Conservation (phyloP, 2,329 filamentous ascomycete genomes). For the Microcyclospora tardicrescens region DNA sequence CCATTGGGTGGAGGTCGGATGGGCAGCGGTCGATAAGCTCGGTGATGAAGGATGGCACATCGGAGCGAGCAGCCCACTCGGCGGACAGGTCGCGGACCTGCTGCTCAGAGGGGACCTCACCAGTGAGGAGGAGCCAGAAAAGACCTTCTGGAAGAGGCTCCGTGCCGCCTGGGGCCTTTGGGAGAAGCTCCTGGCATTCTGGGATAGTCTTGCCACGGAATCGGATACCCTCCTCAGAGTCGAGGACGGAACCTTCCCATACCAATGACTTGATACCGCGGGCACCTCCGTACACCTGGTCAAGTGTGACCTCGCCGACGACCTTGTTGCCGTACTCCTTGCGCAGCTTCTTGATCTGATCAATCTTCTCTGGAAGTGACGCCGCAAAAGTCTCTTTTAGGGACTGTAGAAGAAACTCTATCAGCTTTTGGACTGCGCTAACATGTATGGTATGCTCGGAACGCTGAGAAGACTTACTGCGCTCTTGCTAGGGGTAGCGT, state of each 20-base stretch:
- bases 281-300: slow-evolving; percentile 98
- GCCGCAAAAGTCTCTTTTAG: slow-evolving; percentile 98
- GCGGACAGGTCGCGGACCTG: slow-evolving; percentile 97
- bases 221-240: slow-evolving; percentile 96
- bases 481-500: slow-evolving; percentile 85
- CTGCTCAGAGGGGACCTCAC: slow-evolving; percentile 93
- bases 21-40: slow-evolving; percentile 99
- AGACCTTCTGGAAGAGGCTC: slow-evolving; percentile 97
- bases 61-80: slow-evolving; percentile 96
- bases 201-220: slow-evolving; percentile 99
- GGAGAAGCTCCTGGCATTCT: slow-evolving; percentile 93
- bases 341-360: slow-evolving; percentile 97
- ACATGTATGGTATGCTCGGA: too few species aligned
- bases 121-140: slow-evolving; percentile 98
- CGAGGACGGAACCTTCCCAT: slow-evolving; percentile 97
- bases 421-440: slow-evolving; percentile 1
- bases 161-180: slow-evolving; percentile 90
- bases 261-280: slow-evolving; percentile 98
- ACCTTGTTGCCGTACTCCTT: slow-evolving; percentile 97
- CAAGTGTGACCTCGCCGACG: slow-evolving; percentile 85
- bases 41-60: slow-evolving; percentile 94
- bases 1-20: slow-evolving; percentile 97
- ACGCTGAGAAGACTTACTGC: slow-evolving; percentile 47
- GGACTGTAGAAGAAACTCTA: slow-evolving; percentile 45
- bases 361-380: slow-evolving; percentile 87